Conservation (phyloP, 176 grass and related monocot genomes). For the maize (Zea mays) region Zm-B73-REFERENCE-NAM-5.0 NC_050104.1:142268001-142268500, state of each 20-base stretch:
- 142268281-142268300: slow-evolving; percentile 74
- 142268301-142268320: slow-evolving; percentile 83
- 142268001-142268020: slow-evolving; percentile 83
- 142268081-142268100: too few species aligned
- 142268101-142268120: too few species aligned
- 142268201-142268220: slow-evolving; percentile 49
- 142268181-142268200: too few species aligned
- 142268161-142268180: too few species aligned
- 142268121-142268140: too few species aligned
- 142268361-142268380: neutral
- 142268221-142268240: slow-evolving; percentile 90
- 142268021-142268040: slow-evolving; percentile 71
- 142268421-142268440: too few species aligned
- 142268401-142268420: neutral
- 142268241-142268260: slow-evolving; percentile 96
- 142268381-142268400: neutral
- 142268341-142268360: slow-evolving; percentile 21
- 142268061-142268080: too few species aligned
- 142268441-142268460: too few species aligned
- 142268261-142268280: slow-evolving; percentile 68
- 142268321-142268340: slow-evolving; percentile 80
- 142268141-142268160: too few species aligned
- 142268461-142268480: too few species aligned
- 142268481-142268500: too few species aligned
- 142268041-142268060: slow-evolving; percentile 80